These are phyloP conservation scores for Globisporangium canariense DNA, from an alignment of 352 stramenopile genomes.

Conservation along the genomic window DNA sequence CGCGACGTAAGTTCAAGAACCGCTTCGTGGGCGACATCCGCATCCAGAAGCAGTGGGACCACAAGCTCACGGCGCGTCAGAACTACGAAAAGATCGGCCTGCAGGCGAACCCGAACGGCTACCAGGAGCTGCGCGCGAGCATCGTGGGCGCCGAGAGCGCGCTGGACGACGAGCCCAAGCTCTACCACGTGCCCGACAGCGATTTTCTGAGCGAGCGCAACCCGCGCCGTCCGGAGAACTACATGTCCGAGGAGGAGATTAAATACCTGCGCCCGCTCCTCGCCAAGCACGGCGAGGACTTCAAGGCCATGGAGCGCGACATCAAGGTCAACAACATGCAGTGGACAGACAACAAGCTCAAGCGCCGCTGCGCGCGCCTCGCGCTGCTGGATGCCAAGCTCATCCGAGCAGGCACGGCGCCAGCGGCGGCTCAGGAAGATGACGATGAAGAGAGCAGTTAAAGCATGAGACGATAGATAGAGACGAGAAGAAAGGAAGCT, in stretches of 20 bases:
- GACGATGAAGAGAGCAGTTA: conserved; percentile 17
- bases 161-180: conserved; percentile 53
- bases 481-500: conserved; percentile 1
- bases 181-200: conserved; percentile 78
- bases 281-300: conserved; percentile 71
- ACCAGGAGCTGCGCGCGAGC: conserved; percentile 44
- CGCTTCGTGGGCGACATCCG: conserved; percentile 68
- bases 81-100: conserved; percentile 80
- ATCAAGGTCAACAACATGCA: conserved; percentile 86
- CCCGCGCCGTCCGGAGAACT: conserved; percentile 58
- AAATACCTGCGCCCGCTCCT: conserved; percentile 73
- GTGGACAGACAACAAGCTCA: conserved; percentile 75
- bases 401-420: conserved; percentile 32
- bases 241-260: conserved; percentile 76
- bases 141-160: conserved; percentile 41
- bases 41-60: conserved; percentile 73
- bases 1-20: conserved; percentile 70
- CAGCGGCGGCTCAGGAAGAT: conserved; percentile 8
- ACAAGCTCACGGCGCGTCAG: conserved; percentile 75
- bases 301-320: conserved; percentile 73
- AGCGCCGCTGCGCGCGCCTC: conserved; percentile 65
- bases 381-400: conserved; percentile 74
- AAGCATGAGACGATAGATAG: conserved; percentile 15
- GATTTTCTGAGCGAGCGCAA: conserved; percentile 79
- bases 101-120: conserved; percentile 60